phyloP scores from a whole-genome alignment of 208 protist species.

The Leishmania amazonensis region DNA sequence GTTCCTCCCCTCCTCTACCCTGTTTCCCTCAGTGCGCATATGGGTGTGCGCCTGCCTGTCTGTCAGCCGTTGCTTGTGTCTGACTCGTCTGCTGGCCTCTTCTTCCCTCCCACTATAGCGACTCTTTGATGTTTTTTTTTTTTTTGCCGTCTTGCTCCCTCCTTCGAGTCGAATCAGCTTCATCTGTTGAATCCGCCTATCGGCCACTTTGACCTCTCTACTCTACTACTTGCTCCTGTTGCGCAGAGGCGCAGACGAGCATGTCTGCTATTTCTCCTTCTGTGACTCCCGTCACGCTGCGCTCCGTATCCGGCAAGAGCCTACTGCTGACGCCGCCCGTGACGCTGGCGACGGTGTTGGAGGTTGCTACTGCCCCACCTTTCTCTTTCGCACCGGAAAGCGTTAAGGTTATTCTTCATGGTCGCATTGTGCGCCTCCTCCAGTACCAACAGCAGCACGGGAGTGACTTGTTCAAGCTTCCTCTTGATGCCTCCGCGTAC shows the following conservation, averaged over 20 bases:
- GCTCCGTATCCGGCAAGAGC: slow-evolving; percentile 49
- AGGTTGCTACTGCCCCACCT: slow-evolving; percentile 30
- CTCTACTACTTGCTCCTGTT: not conserved
- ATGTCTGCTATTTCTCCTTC: not conserved
- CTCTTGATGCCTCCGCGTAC: slow-evolving; percentile 21
- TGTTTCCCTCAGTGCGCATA: no score
- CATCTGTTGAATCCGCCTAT: not conserved
- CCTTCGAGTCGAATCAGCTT: not conserved
- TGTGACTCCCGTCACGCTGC: slow-evolving; percentile 27
- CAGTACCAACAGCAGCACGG: slow-evolving; percentile 15
- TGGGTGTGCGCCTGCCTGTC: not conserved
- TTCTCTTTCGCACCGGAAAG: slow-evolving; percentile 38
- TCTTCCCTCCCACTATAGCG: not conserved
- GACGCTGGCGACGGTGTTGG: slow-evolving; percentile 43
- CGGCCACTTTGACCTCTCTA: not conserved
- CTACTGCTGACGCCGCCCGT: slow-evolving; percentile 34
- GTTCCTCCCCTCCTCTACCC: not conserved
- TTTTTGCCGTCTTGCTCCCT: not conserved
- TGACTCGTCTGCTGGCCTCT: not conserved
- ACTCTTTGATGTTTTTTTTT: not conserved
- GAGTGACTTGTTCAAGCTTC: not conserved
- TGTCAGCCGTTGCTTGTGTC: not conserved
- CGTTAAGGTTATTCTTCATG: slow-evolving; percentile 38
- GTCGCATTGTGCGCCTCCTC: slow-evolving; percentile 16
- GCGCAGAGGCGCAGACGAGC: not conserved